Conservation (phyloP, 2,329 filamentous ascomycete species). For the Pezicula rhizophila region DNA sequence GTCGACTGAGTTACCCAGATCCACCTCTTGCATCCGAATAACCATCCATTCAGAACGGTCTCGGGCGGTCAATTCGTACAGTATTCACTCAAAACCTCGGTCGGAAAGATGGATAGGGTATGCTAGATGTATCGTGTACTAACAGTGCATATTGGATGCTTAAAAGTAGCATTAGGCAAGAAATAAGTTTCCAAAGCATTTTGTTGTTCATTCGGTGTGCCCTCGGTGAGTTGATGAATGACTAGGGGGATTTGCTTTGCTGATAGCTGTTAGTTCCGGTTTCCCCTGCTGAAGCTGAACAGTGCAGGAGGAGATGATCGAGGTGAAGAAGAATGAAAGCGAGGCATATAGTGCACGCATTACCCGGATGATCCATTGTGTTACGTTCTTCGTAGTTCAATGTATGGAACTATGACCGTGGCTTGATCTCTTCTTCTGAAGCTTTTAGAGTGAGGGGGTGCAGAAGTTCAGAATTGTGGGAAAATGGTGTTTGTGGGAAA, state of each 20-base stretch:
- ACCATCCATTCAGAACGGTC: no score
- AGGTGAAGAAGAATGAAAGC: background rate
- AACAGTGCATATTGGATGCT: conserved; percentile 66
- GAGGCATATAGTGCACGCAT: background rate
- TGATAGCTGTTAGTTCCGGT: conserved; percentile 22
- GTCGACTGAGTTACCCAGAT: no score
- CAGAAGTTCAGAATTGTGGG: background rate
- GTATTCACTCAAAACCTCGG: no score
- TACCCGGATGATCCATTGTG: conserved; percentile 40
- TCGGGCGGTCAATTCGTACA: no score
- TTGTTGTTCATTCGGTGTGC: conserved; percentile 58
- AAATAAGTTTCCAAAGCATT: conserved; percentile 67
- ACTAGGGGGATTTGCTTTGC: conserved; percentile 57
- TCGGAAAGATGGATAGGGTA: no score
- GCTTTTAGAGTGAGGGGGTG: background rate
- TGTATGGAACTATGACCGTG: background rate
- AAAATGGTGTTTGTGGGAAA: no score
- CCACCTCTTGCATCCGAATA: no score
- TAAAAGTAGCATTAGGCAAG: conserved; percentile 63
- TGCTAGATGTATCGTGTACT: no score
- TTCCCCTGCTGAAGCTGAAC: background rate
- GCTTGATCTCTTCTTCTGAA: background rate
- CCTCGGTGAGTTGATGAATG: conserved; percentile 63
- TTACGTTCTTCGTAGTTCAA: background rate
- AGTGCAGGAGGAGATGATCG: background rate